Base-by-base conservation (phyloP, 805 yeast genomes). In the Lipomyces starkeyi region DNA sequence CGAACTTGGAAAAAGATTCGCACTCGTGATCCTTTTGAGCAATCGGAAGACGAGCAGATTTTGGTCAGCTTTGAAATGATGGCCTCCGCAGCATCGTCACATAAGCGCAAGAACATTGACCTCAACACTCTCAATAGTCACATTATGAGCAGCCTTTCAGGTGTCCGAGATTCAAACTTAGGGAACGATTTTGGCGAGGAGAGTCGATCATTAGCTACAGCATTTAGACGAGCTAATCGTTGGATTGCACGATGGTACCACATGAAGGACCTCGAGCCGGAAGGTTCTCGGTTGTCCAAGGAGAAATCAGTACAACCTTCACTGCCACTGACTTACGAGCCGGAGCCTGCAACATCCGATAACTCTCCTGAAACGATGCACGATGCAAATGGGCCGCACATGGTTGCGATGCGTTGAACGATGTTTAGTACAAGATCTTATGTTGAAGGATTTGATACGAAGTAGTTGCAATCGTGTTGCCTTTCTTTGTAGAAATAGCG, bases 1-100 rank as follows among this genome's bases (percentile, higher is more conserved):
- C 73, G 73, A 20, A 65, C 75, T 3, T 78, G 80, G 80, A 40
- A 58, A 5, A 63, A 63, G 52, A 76, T 79, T 56, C 66, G 69
- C 34, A 76, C 73, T 27, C 54, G 75, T 5, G 81, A 80, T 55
- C 79, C 81, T 22, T 53, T 79, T 13, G 78, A 78, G 61, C 71
- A 76, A 53, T 76, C 80, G 14, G 81, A 79, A 59, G 75, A 73
- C 29, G 82, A 79, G 64, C 61, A 63, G 54, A 61, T 54, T 27
- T 55, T 58, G 25, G 34, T 70, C 5, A 65, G 68, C 37, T 63
- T 73, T 1, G 75, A 73, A 34, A 66, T 71, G 54, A 62, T 59
- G 49, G 75, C 75, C 2, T 61, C 72, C 1, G 75, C 75, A 2
- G 63, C 75, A 20, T 60, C 67, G 2, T 63, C 71, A 27, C 68